A percentile compares a stretch with the other conserved stretches of the same genome.
phyloP scores from a whole-genome alignment of 2,329 filamentous ascomycete genomes.

The Furcasterigmium sp. region DNA sequence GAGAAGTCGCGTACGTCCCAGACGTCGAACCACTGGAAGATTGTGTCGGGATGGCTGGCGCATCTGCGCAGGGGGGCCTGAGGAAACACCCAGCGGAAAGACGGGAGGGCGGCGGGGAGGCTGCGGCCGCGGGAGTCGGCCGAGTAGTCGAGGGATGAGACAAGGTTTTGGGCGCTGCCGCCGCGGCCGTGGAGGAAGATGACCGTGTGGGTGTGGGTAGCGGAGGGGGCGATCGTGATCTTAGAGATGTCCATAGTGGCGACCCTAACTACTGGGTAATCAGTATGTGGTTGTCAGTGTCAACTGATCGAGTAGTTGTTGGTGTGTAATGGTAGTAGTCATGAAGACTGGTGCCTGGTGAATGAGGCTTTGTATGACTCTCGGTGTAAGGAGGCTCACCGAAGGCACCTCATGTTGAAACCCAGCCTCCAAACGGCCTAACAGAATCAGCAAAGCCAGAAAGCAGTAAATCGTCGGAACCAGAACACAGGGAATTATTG shows the following conservation, averaged over 20 bases:
- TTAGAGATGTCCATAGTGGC: slow-evolving; percentile 5
- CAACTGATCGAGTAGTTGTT: too few relatives aligned
- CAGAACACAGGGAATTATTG: too few relatives aligned
- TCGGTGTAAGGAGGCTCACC: too few relatives aligned
- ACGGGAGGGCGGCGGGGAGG: slow-evolving; percentile 17
- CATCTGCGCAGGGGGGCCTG: slow-evolving; percentile 12
- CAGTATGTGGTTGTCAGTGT: background rate
- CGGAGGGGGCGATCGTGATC: slow-evolving; percentile 9
- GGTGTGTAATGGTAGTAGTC: too few relatives aligned
- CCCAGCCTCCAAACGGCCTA: too few relatives aligned
- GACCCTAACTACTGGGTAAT: too few relatives aligned
- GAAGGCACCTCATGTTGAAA: too few relatives aligned
- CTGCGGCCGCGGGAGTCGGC: slow-evolving; percentile 19
- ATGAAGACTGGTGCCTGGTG: too few relatives aligned
- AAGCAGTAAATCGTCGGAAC: too few relatives aligned
- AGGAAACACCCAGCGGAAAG: slow-evolving; percentile 23
- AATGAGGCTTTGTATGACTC: too few relatives aligned
- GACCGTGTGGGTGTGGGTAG: slow-evolving; percentile 32
- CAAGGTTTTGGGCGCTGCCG: slow-evolving; percentile 27
- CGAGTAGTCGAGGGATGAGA: slow-evolving; percentile 20
- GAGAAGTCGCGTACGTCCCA: slow-evolving; percentile 11
- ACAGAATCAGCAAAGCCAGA: too few relatives aligned
- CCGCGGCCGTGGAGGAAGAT: slow-evolving; percentile 42
- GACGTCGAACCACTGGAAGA: slow-evolving; percentile 25
- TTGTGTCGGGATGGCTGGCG: slow-evolving; percentile 12